Evolutionary conservation across 768 basidiomycete species (phyloP).

Genomic region (Pulveroboletus frians): DNA sequence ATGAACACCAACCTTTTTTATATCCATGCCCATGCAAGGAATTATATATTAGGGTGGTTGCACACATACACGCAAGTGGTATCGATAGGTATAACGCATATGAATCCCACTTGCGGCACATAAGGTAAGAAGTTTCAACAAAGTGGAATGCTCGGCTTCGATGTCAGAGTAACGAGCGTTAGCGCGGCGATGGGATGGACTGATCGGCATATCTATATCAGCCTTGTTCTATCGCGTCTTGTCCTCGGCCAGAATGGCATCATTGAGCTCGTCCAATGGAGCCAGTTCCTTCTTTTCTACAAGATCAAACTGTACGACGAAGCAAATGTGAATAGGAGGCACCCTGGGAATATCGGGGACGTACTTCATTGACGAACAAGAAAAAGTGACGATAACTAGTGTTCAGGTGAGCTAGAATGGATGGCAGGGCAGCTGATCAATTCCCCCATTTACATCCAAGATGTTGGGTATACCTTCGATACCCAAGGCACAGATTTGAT

Average conservation of each 20-base stretch:
- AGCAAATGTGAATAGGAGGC: conserved; percentile 8
- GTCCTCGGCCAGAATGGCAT: conserved; percentile 71
- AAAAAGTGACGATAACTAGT: conserved; percentile 99
- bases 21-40: conserved; percentile 3
- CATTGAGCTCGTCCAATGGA: conserved; percentile 92
- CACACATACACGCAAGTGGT: conserved; percentile 11
- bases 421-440: not conserved
- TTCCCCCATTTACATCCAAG: not conserved
- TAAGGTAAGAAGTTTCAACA: not conserved
- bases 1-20: not conserved
- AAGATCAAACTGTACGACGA: conserved; percentile 65
- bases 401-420: conserved; percentile 80
- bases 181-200: not conserved
- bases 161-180: not conserved
- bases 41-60: conserved; percentile 7
- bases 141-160: not conserved
- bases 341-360: conserved; percentile 13
- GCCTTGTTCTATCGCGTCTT: conserved; percentile 27
- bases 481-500: conserved; percentile 95
- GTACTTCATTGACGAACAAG: conserved; percentile 91
- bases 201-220: conserved; percentile 4
- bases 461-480: conserved; percentile 73
- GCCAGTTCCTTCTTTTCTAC: conserved; percentile 97
- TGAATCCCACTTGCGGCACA: not conserved
- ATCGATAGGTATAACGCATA: conserved; percentile 7